Evolutionary conservation across 768 basidiomycete genomes (phyloP), one percentile per base, ranked within the genome.

Genomic region (Ramaria rubella): DNA sequence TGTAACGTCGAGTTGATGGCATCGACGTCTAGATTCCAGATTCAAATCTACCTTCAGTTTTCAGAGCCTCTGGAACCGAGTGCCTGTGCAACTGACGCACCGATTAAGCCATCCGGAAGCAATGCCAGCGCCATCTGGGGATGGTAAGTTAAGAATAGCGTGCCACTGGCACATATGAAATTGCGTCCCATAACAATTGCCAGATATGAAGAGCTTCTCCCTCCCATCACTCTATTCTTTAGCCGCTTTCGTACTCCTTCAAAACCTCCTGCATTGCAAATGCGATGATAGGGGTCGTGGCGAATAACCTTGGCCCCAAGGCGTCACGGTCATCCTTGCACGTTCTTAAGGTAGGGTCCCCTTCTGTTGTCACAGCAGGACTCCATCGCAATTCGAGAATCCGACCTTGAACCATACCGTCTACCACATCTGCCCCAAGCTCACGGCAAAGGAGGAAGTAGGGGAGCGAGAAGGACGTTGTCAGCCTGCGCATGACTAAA

Each of bases 181-280:
- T n/a, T n/a, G n/a, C n/a, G n/a, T n/a, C n/a, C n/a, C n/a, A n/a
- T n/a, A n/a, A n/a, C n/a, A n/a, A n/a, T n/a, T n/a, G n/a, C n/a
- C n/a, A n/a, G n/a, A n/a, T n/a, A n/a, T n/a, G n/a, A n/a, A n/a
- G n/a, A n/a, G n/a, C n/a, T n/a, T n/a, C n/a, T n/a, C n/a, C n/a
- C n/a, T n/a, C n/a, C n/a, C n/a, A n/a, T n/a, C n/a, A n/a, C n/a
- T n/a, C n/a, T n/a, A n/a, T n/a, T n/a, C n/a, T n/a, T n/a, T n/a
- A n/a, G n/a, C 17, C 2, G 40, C 17, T 85, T 61, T 90, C 83
- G 61, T 89, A 91, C 70, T 93, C 90, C 64, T 81, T 78, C 17
- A 93, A 80, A 8, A 92, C 89, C 65, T 88, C 84, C 50, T 81
- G 74, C 88, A 92, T 92, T 46, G 90, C 90, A 67, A 74, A 89